Conservation (phyloP, 257 asterid genomes). For the Jaltomata sinuosa region DNA sequence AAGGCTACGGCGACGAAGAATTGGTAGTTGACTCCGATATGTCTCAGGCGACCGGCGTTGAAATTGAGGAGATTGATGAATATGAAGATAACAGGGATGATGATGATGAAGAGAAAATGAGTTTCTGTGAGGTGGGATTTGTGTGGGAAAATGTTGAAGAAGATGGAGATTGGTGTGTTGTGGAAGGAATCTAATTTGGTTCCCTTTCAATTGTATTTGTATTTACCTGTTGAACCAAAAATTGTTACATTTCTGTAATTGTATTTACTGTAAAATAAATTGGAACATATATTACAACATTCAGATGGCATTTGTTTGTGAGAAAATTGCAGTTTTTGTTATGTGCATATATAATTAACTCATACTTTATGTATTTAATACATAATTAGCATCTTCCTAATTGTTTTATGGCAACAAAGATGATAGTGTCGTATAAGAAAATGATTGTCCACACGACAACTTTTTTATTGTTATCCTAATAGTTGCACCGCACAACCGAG, state of each 20-base stretch:
- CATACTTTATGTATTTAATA: not conserved
- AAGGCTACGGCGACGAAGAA: not conserved
- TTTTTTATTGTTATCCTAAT: not conserved
- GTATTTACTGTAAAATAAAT: not conserved
- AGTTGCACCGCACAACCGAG: not conserved
- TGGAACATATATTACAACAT: not conserved
- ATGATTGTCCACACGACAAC: not conserved
- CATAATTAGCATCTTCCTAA: not conserved
- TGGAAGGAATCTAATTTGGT: constrained; percentile 30
- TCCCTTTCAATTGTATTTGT: not conserved
- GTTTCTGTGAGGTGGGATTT: constrained; percentile 32
- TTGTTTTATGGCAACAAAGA: not conserved
- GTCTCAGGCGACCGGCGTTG: not conserved
- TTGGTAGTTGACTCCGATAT: not conserved
- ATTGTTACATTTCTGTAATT: not conserved
- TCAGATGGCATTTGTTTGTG: not conserved
- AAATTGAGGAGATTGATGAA: constrained; percentile 5
- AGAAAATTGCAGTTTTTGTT: not conserved
- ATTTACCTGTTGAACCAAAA: not conserved
- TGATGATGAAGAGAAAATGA: constrained; percentile 17
- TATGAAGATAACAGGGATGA: too few relatives aligned
- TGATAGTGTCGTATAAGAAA: not conserved
- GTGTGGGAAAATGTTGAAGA: constrained; percentile 32
- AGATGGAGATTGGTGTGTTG: constrained; percentile 71
- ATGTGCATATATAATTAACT: not conserved